Conservation (phyloP, 2,329 filamentous ascomycete species). For the Aspergillus persii region DNA sequence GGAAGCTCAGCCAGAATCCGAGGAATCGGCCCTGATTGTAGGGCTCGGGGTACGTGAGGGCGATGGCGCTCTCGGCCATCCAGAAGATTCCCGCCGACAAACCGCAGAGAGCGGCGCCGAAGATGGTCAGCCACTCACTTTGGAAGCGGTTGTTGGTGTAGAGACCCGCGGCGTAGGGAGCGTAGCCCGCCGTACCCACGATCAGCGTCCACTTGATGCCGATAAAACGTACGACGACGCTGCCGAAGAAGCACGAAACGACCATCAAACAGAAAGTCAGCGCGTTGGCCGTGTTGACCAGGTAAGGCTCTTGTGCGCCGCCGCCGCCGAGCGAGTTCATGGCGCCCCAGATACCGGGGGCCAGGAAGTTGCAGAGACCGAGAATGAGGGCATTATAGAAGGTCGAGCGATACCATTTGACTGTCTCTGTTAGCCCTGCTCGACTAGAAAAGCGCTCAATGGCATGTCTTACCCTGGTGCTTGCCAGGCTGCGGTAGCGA, state of each 20-base stretch:
- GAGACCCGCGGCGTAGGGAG: conserved; percentile 67
- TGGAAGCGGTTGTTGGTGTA: conserved; percentile 72
- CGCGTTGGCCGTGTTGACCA: conserved; percentile 70
- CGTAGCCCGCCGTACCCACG: conserved; percentile 70
- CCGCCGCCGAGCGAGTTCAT: conserved; percentile 73
- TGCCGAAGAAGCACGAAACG: conserved; percentile 65
- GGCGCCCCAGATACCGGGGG: conserved; percentile 69
- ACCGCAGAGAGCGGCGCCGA: conserved; percentile 68
- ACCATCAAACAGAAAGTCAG: conserved; percentile 73
- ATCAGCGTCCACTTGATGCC: conserved; percentile 70
- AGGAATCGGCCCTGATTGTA: conserved; percentile 64
- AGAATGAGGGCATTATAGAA: conserved; percentile 72
- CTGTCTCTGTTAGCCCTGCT: conserved; percentile 30
- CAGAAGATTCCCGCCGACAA: conserved; percentile 72
- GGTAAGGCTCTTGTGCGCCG: conserved; percentile 61
- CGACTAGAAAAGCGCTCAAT: not conserved
- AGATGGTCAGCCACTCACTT: conserved; percentile 65
- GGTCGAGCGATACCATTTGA: conserved; percentile 68
- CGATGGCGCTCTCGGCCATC: conserved; percentile 72
- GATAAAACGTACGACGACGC: conserved; percentile 62
- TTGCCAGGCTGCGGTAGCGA: not conserved
- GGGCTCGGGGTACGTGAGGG: conserved; percentile 69
- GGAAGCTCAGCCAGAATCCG: conserved; percentile 66
- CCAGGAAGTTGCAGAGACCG: conserved; percentile 67
- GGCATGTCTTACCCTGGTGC: conserved; percentile 7